These are phyloP conservation scores for Atkinsonella texensis DNA, from an alignment of 2,329 filamentous ascomycete genomes.

Conservation along the genomic window DNA sequence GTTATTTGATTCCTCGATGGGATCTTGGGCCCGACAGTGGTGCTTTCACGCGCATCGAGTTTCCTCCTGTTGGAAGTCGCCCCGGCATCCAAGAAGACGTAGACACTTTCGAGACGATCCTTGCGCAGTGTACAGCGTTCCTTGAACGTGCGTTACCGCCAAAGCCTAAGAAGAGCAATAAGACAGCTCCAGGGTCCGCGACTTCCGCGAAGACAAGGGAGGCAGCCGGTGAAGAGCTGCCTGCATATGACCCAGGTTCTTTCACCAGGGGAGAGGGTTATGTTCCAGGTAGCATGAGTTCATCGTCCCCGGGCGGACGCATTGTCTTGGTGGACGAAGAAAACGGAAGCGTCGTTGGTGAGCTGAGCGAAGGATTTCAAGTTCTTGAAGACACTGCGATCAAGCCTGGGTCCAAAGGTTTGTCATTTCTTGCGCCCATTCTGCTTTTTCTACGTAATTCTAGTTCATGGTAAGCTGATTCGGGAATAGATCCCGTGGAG, in stretches of 20 bases:
- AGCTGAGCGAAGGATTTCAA: conserved; percentile 71
- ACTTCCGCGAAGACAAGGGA: conserved; percentile 28
- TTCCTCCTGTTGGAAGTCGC: conserved; percentile 61
- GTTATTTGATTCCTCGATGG: conserved; percentile 92
- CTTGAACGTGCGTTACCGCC: conserved; percentile 69
- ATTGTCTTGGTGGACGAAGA: conserved; percentile 94
- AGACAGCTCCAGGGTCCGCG: conserved; percentile 12
- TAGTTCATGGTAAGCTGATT: too few species aligned
- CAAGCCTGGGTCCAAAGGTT: conserved; percentile 84
- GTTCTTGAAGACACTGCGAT: conserved; percentile 66
- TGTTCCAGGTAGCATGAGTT: conserved; percentile 48
- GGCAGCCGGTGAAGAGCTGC: conserved; percentile 33
- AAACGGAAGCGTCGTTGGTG: conserved; percentile 88
- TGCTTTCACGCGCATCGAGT: conserved; percentile 88
- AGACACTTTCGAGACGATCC: conserved; percentile 93
- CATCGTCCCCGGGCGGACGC: conserved; percentile 48
- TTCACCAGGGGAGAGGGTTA: conserved; percentile 75
- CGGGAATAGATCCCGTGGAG: conserved; percentile 55
- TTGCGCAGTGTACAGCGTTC: conserved; percentile 96
- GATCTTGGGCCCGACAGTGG: conserved; percentile 80
- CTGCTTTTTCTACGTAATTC: background rate
- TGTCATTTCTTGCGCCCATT: background rate
- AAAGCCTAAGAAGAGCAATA: conserved; percentile 21
- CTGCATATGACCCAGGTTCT: conserved; percentile 67
- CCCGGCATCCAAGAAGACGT: conserved; percentile 77